Conservation (phyloP, 2,329 filamentous ascomycete genomes). For the Microthyrium microscopicum region DNA sequence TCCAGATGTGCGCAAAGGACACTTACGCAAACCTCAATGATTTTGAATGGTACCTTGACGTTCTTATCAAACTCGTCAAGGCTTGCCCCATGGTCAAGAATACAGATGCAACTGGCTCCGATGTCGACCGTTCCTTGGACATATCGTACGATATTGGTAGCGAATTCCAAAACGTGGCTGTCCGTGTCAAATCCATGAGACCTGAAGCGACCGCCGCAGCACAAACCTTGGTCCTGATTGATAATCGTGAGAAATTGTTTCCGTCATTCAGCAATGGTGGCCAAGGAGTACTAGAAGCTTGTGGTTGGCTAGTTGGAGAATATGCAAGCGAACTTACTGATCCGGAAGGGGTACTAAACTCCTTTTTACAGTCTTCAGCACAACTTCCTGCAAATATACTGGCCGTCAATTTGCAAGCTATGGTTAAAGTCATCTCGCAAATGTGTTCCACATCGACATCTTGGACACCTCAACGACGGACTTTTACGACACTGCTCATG, state of each 20-base stretch:
- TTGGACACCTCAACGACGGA: conserved; percentile 62
- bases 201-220: conserved; percentile 67
- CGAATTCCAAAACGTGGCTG: conserved; percentile 77
- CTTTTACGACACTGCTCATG: conserved; percentile 59
- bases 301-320: conserved; percentile 79
- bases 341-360: conserved; percentile 55
- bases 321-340: conserved; percentile 57
- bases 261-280: conserved; percentile 33
- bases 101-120: conserved; percentile 11
- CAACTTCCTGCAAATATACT: conserved; percentile 48
- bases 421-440: conserved; percentile 67
- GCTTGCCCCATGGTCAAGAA: conserved; percentile 37
- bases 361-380: conserved; percentile 51
- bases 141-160: conserved; percentile 60
- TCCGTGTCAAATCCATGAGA: conserved; percentile 76
- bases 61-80: conserved; percentile 70
- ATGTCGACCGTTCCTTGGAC: conserved; percentile 15
- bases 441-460: conserved; percentile 46
- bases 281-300: conserved; percentile 52
- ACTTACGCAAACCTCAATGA: conserved; percentile 76
- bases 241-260: conserved; percentile 41
- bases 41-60: conserved; percentile 95
- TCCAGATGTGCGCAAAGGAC: conserved; percentile 78
- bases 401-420: conserved; percentile 66
- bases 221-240: conserved; percentile 52